phyloP scores from a whole-genome alignment of 1,139 yeast species.

The Spathaspora sp. region DNA sequence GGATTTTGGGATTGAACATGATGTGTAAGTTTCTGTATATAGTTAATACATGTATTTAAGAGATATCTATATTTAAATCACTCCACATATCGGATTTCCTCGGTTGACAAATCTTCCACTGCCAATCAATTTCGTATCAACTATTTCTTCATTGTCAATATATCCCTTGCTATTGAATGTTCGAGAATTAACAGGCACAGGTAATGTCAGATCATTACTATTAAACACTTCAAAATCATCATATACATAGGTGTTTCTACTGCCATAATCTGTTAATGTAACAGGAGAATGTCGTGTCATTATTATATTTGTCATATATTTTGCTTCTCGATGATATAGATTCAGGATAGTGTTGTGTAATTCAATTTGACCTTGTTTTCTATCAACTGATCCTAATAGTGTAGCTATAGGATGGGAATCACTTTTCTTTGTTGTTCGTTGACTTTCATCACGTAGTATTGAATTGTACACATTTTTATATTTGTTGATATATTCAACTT shows the following conservation, averaged over 20 bases:
- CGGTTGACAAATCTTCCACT: slow-evolving; percentile 5
- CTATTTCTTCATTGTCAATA: slow-evolving; percentile 6
- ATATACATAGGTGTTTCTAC: slow-evolving; percentile 12
- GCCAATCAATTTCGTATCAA: slow-evolving; percentile 9
- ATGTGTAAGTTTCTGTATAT: background rate
- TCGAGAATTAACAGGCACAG: slow-evolving; percentile 11
- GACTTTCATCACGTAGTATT: slow-evolving; percentile 12
- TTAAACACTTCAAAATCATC: slow-evolving; percentile 15
- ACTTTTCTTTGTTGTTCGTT: background rate
- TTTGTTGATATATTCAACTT: slow-evolving; percentile 8
- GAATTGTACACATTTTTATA: slow-evolving; percentile 12
- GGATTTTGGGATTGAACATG: slow-evolving; percentile 30
- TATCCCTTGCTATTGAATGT: slow-evolving; percentile 8
- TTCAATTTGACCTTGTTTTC: slow-evolving; percentile 31
- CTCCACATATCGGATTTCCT: slow-evolving; percentile 9
- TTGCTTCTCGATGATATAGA: slow-evolving; percentile 14
- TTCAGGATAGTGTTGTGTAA: slow-evolving; percentile 20
- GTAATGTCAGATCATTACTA: slow-evolving; percentile 7
- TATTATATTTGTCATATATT: slow-evolving; percentile 7
- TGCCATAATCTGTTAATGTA: slow-evolving; percentile 3
- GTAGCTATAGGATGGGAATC: slow-evolving; percentile 12
- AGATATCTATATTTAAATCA: slow-evolving; percentile 7
- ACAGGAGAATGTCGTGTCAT: slow-evolving; percentile 7
- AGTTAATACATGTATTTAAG: background rate
- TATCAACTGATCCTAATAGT: slow-evolving; percentile 31